phyloP scores from a whole-genome alignment of 2,329 filamentous ascomycete genomes.

The Metarhizium album region DNA sequence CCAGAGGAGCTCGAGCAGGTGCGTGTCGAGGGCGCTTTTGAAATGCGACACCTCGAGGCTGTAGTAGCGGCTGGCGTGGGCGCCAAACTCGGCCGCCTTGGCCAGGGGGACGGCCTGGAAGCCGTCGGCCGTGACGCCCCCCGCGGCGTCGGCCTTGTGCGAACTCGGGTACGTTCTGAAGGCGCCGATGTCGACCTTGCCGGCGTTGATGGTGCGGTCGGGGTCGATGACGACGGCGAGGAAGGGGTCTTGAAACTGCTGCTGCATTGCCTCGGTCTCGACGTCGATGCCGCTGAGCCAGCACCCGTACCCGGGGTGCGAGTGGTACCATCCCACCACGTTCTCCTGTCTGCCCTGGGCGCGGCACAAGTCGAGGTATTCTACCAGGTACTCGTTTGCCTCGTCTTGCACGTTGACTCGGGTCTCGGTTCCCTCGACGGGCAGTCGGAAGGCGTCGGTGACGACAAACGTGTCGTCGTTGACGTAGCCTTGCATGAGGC shows the following conservation, averaged over 20 bases:
- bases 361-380: conserved; percentile 67
- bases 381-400: conserved; percentile 93
- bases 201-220: conserved; percentile 85
- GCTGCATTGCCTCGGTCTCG: conserved; percentile 74
- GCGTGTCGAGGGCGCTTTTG: conserved; percentile 83
- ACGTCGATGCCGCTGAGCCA: conserved; percentile 98
- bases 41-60: conserved; percentile 84
- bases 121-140: conserved; percentile 33
- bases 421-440: conserved; percentile 97
- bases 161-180: conserved; percentile 81
- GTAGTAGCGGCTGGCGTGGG: conserved; percentile 86
- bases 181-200: conserved; percentile 94
- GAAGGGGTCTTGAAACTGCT: conserved; percentile 80
- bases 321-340: conserved; percentile 96
- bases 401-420: conserved; percentile 92
- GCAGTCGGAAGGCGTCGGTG: conserved; percentile 85
- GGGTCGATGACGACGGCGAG: conserved; percentile 94
- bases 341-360: conserved; percentile 77
- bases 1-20: conserved; percentile 82
- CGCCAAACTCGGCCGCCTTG: conserved; percentile 93
- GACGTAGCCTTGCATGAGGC: conserved; percentile 93
- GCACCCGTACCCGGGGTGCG: conserved; percentile 93
- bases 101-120: conserved; percentile 76
- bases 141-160: conserved; percentile 41
- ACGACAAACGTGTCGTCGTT: conserved; percentile 78